Base-by-base conservation (phyloP, 768 basidiomycete genomes). In the Lactifluus piperatus region DNA sequence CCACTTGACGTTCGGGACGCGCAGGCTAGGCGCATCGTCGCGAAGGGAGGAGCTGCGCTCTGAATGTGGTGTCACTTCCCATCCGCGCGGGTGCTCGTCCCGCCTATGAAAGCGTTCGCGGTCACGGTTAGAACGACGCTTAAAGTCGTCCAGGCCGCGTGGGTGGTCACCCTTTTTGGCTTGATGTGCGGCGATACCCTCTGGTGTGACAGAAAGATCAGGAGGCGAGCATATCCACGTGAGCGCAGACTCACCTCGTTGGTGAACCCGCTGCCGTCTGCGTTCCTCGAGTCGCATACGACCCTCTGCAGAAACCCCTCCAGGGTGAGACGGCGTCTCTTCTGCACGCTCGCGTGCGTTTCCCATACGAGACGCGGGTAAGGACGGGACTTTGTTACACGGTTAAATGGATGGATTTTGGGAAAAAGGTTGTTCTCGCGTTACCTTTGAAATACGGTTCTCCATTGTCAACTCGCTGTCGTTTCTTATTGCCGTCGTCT, bases 311-410 rank as follows among this genome's bases (percentile, higher is more conserved):
- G 91, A 89, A 20, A 99, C 74, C 16, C 95, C 95, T 37, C 91
- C 88, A 3, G 91, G 86, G 68, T 94, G 90, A 20, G 94, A 95
- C 0, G 95, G 95, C 0, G 95, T 98, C 64, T 97, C 95, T 65
- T 88, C 87, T 0, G 84, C 89, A 59, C 88, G 76, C 60, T 88
- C 84, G 5, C 95, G 81, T 2, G 78, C 68, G 66, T 86, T 83
- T n/a, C 75, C 71, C 41, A 69, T 72, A 47, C 81, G 77, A 30
- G 75, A 75, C 14, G 75, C 74, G 58, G 93, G 94, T 22, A 94
- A 70, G 39, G 71, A 79, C 0, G 94, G 94, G 20, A 97, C 94
- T 97, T 58, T 6, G n/a, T 5, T 20, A 30, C 24, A 5, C 16
- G 13, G 16, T 14, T 18, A 24, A 9, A 29, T 16, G 55, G 6